phyloP scores from a whole-genome alignment of 805 yeast species.

The Candida pseudofarinosa region DNA sequence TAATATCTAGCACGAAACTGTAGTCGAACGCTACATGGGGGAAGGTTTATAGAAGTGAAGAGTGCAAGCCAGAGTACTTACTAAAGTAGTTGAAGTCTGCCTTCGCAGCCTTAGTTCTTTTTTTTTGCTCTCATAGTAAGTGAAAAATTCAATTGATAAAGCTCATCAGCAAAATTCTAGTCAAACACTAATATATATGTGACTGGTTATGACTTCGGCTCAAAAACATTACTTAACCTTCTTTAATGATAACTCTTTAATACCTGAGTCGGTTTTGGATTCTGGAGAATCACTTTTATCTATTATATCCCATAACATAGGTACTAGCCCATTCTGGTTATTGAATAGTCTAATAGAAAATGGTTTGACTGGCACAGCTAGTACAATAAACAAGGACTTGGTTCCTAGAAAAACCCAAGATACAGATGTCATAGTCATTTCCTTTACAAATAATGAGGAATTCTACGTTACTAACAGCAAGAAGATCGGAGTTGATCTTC shows the following conservation, averaged over 20 bases:
- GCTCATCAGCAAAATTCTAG: too few relatives aligned
- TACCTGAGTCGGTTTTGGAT: constrained; percentile 22
- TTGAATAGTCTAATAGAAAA: constrained; percentile 52
- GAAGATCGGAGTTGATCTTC: constrained; percentile 36
- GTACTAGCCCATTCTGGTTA: constrained; percentile 66
- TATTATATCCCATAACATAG: constrained; percentile 33
- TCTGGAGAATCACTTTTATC: constrained; percentile 17
- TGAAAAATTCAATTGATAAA: too few relatives aligned
- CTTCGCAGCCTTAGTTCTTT: too few relatives aligned
- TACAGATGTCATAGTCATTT: constrained; percentile 30
- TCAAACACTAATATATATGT: too few relatives aligned
- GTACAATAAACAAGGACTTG: constrained; percentile 32
- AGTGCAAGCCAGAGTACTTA: too few relatives aligned
- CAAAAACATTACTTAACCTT: constrained; percentile 60
- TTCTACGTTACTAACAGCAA: constrained; percentile 31
- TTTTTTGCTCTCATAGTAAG: too few relatives aligned
- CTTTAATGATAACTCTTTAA: constrained; percentile 48
- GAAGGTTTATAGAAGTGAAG: too few relatives aligned
- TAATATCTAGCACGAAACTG: too few relatives aligned
- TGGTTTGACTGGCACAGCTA: constrained; percentile 44
- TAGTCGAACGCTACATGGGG: too few relatives aligned
- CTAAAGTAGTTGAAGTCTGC: too few relatives aligned
- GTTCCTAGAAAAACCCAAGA: constrained; percentile 15
- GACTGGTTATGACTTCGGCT: constrained; percentile 5
- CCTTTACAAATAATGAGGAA: constrained; percentile 31